Base-by-base conservation (phyloP, 495 filamentous ascomycete species). In the Aspergillus indologenus region DNA sequence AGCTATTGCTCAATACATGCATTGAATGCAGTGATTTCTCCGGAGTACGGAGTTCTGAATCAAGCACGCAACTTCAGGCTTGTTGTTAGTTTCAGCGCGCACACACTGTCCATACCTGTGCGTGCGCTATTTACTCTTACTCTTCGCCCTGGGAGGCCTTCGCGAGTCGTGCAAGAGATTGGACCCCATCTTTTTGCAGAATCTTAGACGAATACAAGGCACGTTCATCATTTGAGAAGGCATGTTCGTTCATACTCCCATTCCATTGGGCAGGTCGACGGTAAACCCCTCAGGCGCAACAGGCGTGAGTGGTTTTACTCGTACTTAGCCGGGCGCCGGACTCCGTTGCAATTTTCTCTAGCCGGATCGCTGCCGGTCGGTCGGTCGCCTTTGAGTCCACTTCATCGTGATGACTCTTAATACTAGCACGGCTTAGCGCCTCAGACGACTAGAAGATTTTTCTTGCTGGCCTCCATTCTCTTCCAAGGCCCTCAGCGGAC, bases 201-300 rank as follows among this genome's bases (percentile, higher is more conserved):
- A 14, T 40, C 34, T 40, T 2, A 40, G 34, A 8, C 34, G 12
- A 11, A 40, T 40, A 40, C 34, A 7, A 11, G 26, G 26, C 26
- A 29, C 26, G 26, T 29, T 3, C 26, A 29, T 3, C 26, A 29
- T 29, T 9, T 11, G 47, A 20, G 1, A 29, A 29, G 48, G 23
- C 24, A 26, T 56, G 24, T 56, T 56, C 15, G 8, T 23, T 17
- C 23, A 22, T 45, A 26, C 20, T 9, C 22, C 2, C 22, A n/a
- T 57, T 47, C 46, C 12, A 61, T 58, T 55, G 55, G 57, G 26
- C 21, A 56, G 61, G 59, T 61, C 61, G 56, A 61, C 56, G 53
- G 64, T 48, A 66, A 63, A 57, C 50, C 49, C 46, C 15, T 48
- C 19, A 4, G 5, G 45, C 18, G 45, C 11, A 21, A 49, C 12